Evolutionary conservation across 2,329 filamentous ascomycete species (phyloP).

Genomic region (Dissoconium aciculare): DNA sequence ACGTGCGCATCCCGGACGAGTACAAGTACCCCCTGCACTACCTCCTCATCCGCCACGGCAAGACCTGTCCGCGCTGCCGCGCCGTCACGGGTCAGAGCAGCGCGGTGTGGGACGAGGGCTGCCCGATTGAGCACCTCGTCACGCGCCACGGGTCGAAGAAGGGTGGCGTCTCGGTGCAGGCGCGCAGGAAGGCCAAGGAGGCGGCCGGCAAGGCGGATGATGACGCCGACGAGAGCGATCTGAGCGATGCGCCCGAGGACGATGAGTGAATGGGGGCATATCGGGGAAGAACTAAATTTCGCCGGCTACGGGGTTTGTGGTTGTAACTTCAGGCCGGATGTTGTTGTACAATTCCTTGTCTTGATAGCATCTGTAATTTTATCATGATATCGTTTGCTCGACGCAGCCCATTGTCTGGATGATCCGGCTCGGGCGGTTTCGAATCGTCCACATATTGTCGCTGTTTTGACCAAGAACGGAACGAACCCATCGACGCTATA

Average conservation of each 20-base stretch:
- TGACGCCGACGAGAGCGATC: slow-evolving; percentile 51
- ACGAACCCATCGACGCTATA: too few species aligned
- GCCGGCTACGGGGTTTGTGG: too few species aligned
- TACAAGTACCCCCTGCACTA: slow-evolving; percentile 50
- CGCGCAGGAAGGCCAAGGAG: slow-evolving; percentile 43
- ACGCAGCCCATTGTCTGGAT: too few species aligned
- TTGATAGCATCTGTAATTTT: too few species aligned
- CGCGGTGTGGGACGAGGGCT: slow-evolving; percentile 48
- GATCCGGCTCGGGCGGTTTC: too few species aligned
- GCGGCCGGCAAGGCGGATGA: slow-evolving; percentile 63
- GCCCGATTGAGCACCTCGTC: slow-evolving; percentile 49
- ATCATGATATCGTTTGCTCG: too few species aligned
- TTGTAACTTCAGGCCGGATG: too few species aligned
- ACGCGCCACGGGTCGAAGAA: slow-evolving; percentile 42
- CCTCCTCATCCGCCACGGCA: slow-evolving; percentile 48
- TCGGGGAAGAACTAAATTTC: too few species aligned
- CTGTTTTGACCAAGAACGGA: too few species aligned
- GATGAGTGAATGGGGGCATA: slow-evolving; percentile 1
- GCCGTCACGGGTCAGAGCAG: slow-evolving; percentile 46
- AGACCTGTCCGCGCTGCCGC: slow-evolving; percentile 44
- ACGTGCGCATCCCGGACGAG: slow-evolving; percentile 45
- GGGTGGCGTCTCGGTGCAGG: slow-evolving; percentile 21
- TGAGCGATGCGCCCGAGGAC: slow-evolving; percentile 17
- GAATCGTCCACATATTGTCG: too few species aligned
- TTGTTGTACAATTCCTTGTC: too few species aligned